Evolutionary conservation across 23 red algal genomes (phyloP).

Genomic region (Gracilaria domingensis): DNA sequence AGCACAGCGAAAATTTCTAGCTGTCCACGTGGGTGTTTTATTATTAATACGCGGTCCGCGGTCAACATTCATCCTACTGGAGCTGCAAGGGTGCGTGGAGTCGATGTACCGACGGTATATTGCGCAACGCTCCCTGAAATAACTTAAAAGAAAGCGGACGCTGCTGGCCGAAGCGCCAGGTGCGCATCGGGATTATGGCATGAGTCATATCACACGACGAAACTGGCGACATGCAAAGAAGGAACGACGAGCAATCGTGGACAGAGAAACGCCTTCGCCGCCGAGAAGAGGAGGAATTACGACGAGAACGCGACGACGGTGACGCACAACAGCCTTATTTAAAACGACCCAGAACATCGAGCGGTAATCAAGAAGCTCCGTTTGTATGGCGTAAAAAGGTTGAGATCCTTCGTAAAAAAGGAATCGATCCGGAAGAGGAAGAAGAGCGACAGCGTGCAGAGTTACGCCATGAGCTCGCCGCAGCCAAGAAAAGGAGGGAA

Average conservation of each 20-base stretch:
- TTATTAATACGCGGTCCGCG: too few relatives aligned
- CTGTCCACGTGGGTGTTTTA: too few relatives aligned
- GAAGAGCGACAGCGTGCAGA: slow-evolving; percentile 52
- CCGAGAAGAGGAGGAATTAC: neutral
- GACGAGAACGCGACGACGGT: neutral
- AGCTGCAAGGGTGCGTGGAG: too few relatives aligned
- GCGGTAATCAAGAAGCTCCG: neutral
- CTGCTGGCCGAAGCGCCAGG: too few relatives aligned
- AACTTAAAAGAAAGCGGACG: too few relatives aligned
- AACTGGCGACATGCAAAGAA: neutral
- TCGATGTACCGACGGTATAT: too few relatives aligned
- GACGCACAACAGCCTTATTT: neutral
- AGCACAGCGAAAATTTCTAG: too few relatives aligned
- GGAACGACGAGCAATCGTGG: neutral
- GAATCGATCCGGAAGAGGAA: slow-evolving; percentile 36
- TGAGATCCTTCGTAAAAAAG: slow-evolving; percentile 53
- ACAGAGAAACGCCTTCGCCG: neutral
- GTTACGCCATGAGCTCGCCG: slow-evolving; percentile 51
- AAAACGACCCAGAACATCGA: neutral
- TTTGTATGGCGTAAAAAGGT: slow-evolving; percentile 91
- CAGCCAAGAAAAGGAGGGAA: slow-evolving; percentile 62
- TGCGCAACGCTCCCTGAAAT: too few relatives aligned
- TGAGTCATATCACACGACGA: neutral
- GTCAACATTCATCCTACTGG: too few relatives aligned
- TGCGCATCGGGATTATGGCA: too few relatives aligned